Conservation (phyloP, 2,329 filamentous ascomycete genomes). For the Zelopaecilomyces penicillatus region DNA sequence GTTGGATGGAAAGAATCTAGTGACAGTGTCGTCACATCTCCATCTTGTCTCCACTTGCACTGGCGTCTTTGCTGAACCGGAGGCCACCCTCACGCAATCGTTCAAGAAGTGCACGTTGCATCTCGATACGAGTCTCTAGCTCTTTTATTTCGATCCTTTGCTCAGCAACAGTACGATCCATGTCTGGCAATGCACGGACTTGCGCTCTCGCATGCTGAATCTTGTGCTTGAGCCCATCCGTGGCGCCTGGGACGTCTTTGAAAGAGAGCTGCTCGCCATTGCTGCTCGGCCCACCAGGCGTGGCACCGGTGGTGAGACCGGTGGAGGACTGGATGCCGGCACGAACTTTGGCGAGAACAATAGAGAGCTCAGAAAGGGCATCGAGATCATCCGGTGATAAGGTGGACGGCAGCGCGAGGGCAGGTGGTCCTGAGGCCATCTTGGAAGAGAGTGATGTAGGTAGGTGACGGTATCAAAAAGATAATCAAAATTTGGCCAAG, state of each 20-base stretch:
- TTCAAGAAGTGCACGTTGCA: conserved; percentile 52
- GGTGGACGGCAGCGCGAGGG: conserved; percentile 48
- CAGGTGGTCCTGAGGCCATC: conserved; percentile 29
- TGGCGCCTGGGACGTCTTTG: conserved; percentile 73
- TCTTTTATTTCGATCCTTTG: conserved; percentile 63
- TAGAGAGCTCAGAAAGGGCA: conserved; percentile 71
- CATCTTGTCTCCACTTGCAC: conserved; percentile 29
- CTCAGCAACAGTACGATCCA: conserved; percentile 56
- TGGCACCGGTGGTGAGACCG: conserved; percentile 30
- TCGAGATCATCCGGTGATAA: conserved; percentile 80
- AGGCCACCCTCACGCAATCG: conserved; percentile 41
- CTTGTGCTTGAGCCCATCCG: conserved; percentile 72
- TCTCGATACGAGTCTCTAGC: conserved; percentile 54
- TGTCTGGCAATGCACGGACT: conserved; percentile 59
- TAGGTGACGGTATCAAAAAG: neutral
- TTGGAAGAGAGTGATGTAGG: neutral
- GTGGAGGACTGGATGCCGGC: conserved; percentile 34
- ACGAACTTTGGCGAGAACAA: conserved; percentile 68
- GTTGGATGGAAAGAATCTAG: too few species aligned
- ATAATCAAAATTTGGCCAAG: neutral
- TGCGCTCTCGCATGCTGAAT: conserved; percentile 68
- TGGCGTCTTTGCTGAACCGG: conserved; percentile 23
- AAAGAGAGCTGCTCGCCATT: conserved; percentile 34
- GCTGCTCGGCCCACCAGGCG: conserved; percentile 24
- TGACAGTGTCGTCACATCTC: conserved; percentile 22